Evolutionary conservation across 2,329 filamentous ascomycete genomes (phyloP), one percentile per base, ranked within the genome.

Genomic region (Chrysoporthe puriensis): DNA sequence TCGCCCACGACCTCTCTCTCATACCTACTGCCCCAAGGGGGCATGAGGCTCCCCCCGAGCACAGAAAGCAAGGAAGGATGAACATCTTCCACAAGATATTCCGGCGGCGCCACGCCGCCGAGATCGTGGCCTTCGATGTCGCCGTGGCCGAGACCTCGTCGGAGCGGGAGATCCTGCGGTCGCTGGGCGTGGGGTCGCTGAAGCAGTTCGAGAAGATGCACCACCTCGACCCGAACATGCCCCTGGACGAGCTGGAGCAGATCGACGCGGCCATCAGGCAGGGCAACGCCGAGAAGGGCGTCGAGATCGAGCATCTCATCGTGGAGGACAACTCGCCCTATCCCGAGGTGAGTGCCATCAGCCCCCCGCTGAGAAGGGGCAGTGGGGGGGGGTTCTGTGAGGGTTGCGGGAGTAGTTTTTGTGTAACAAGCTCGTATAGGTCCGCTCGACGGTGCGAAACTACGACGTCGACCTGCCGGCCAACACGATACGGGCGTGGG

Each of bases 241-340:
- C 87, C n/a, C 80, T 89, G 69, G 86, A 89, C 70, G 83, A 89
- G 60, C 78, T 86, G 63, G 85, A 87, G 69, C 85, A 88, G 76
- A 82, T 90, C 69, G 86, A 90, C 68, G 81, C 85, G 57, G 87
- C 84, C 40, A 81, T 89, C 58, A 78, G 82, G 54, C 83, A 82
- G 1, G 81, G 83, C 68, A 85, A 88, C 76, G 80, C 83, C 71
- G 85, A 85, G 72, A 85, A 86, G 75, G 85, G 85, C 65, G 77
- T 85, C 62, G 82, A 84, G 68, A 83, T 89, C 71, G 85, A 88
- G 72, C 83, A 85, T 72, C 85, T 86, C 59, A 77, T 86, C 67
- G 81, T 89, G 73, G 83, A 89, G 74, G 87, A 90, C 67, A 88
- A 90, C 75, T 90, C 88, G 60, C 88, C 88, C 2, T 91, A 90